Conservation (phyloP, 805 yeast species). For the Wickerhamomyces kurtzmanii region DNA sequence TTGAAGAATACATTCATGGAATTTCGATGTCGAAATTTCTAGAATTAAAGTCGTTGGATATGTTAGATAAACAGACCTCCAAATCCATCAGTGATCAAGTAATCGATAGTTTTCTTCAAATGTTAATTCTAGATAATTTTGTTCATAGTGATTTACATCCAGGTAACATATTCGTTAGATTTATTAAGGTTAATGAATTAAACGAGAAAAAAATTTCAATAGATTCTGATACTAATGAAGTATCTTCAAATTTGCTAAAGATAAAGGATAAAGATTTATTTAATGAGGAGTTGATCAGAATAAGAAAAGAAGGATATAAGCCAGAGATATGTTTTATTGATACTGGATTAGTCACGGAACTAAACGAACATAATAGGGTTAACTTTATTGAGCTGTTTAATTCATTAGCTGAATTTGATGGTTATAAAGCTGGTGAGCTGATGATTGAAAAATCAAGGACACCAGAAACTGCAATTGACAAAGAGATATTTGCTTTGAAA, state of each 20-base stretch:
- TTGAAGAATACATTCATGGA: slow-evolving; percentile 82
- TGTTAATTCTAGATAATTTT: slow-evolving; percentile 89
- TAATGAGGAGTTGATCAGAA: slow-evolving; percentile 29
- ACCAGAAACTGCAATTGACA: slow-evolving; percentile 83
- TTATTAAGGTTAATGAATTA: slow-evolving; percentile 36
- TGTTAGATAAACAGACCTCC: slow-evolving; percentile 42
- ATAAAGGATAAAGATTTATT: slow-evolving; percentile 10
- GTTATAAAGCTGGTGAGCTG: slow-evolving; percentile 87
- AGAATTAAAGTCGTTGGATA: slow-evolving; percentile 20
- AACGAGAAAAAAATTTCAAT: slow-evolving; percentile 17
- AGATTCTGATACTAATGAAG: slow-evolving; percentile 11
- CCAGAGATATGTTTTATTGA: slow-evolving; percentile 90
- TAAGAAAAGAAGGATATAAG: slow-evolving; percentile 51
- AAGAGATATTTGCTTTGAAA: slow-evolving; percentile 78
- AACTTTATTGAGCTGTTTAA: slow-evolving; percentile 87
- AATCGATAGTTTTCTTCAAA: slow-evolving; percentile 83
- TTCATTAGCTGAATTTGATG: slow-evolving; percentile 85
- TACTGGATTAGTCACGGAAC: slow-evolving; percentile 88
- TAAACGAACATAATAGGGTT: slow-evolving; percentile 64
- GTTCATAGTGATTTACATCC: slow-evolving; percentile 97
- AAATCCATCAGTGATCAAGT: slow-evolving; percentile 71
- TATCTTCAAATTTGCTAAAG: slow-evolving; percentile 11
- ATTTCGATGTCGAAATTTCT: slow-evolving; percentile 71
- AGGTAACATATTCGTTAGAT: slow-evolving; percentile 80
- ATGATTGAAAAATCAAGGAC: slow-evolving; percentile 94